These are phyloP conservation scores for Lizonia empirigonia DNA, from an alignment of 2,329 filamentous ascomycete species.

Conservation along the genomic window DNA sequence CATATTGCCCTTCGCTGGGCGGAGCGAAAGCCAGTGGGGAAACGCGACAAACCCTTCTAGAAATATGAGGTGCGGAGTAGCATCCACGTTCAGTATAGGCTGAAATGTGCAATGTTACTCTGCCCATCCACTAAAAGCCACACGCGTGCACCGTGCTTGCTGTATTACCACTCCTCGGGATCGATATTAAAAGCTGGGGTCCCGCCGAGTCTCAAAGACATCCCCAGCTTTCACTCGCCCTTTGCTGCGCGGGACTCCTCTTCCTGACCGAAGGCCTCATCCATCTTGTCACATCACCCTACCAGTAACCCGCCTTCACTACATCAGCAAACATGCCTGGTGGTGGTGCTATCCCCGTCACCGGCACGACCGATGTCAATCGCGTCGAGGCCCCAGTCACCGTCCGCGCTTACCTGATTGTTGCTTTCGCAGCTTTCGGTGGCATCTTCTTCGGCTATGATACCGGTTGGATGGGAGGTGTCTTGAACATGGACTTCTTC, in stretches of 20 bases:
- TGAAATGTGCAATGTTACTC: constrained; percentile 41
- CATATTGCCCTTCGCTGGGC: constrained; percentile 6
- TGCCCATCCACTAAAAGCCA: constrained; percentile 41
- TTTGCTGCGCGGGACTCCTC: constrained; percentile 29
- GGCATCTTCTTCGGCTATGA: constrained; percentile 76
- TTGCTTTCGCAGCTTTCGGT: constrained; percentile 57
- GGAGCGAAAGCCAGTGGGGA: constrained; percentile 21
- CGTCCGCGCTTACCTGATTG: constrained; percentile 54
- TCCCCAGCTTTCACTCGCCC: constrained; percentile 32
- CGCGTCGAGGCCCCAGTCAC: constrained; percentile 61
- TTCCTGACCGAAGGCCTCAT: constrained; percentile 25
- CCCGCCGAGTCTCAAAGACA: constrained; percentile 28
- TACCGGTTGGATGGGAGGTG: constrained; percentile 76
- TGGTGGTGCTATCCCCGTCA: constrained; percentile 43
- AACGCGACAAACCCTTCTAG: constrained; percentile 37
- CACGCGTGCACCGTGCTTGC: constrained; percentile 32
- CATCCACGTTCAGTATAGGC: constrained; percentile 33
- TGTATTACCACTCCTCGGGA: constrained; percentile 37
- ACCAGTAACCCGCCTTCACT: constrained; percentile 17
- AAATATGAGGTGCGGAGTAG: constrained; percentile 41
- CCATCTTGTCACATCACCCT: constrained; percentile 16
- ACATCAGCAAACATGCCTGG: constrained; percentile 43
- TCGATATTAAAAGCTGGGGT: constrained; percentile 41
- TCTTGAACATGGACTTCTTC: constrained; percentile 55
- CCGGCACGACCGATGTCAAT: constrained; percentile 56